phyloP scores from a whole-genome alignment of 306 rosid genomes.

The Trifolium pratense region DNA sequence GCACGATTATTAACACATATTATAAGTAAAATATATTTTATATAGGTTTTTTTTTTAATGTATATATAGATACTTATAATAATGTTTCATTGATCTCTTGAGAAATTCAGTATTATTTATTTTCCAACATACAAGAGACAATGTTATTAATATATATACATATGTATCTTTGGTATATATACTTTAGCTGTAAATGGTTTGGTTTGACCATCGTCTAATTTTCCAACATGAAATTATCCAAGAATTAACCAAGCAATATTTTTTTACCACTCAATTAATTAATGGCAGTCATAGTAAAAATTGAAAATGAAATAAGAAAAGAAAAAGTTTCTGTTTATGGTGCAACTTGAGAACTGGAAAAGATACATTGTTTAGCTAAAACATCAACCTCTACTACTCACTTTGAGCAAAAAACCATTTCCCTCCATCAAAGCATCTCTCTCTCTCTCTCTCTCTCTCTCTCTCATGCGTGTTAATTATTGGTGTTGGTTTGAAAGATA shows the following conservation, averaged over 20 bases:
- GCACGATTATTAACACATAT: too few relatives aligned
- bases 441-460: slow-evolving; percentile 1
- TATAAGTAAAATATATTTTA: too few relatives aligned
- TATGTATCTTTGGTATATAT: too few relatives aligned
- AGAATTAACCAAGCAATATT: neutral
- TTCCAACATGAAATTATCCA: neutral
- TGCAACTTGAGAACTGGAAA: slow-evolving; percentile 59
- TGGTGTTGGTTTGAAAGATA: slow-evolving; percentile 6
- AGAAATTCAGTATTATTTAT: too few relatives aligned
- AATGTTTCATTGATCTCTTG: too few relatives aligned
- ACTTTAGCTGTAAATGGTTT: neutral
- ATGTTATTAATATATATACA: too few relatives aligned
- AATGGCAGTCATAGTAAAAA: neutral
- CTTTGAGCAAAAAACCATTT: slow-evolving; percentile 56
- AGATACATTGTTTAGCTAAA: slow-evolving; percentile 58
- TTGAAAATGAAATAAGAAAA: slow-evolving; percentile 26
- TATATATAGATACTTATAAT: too few relatives aligned
- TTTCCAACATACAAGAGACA: too few relatives aligned
- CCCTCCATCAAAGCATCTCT: slow-evolving; percentile 8
- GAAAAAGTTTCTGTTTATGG: slow-evolving; percentile 51
- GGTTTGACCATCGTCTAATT: neutral
- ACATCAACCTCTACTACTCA: slow-evolving; percentile 46
- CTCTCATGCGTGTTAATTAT: neutral
- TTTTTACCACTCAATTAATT: slow-evolving; percentile 1
- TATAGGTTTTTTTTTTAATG: too few relatives aligned